Evolutionary conservation across 305 asterid genomes (phyloP).

Genomic region (Fraxinus sp.): DNA sequence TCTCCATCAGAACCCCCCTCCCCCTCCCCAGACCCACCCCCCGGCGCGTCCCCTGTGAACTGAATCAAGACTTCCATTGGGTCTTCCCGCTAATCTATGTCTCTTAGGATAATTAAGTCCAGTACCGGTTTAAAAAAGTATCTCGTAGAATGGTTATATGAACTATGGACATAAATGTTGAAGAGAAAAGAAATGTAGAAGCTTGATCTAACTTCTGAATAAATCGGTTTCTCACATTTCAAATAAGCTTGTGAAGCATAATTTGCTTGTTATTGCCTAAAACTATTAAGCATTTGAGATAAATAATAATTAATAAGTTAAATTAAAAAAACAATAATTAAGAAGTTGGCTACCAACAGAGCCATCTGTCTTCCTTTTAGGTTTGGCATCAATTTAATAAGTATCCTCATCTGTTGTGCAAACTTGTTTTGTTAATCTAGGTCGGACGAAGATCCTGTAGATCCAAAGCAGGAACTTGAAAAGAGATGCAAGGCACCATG

Average conservation of each 20-base stretch:
- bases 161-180: neutral
- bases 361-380: neutral
- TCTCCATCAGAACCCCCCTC: neutral
- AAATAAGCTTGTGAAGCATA: neutral
- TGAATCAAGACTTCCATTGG: neutral
- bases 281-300: neutral
- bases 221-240: neutral
- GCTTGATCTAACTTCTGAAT: neutral
- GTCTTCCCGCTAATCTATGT: neutral
- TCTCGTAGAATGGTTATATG: neutral
- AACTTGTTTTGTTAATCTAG: constrained; percentile 29
- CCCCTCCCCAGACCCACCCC: neutral
- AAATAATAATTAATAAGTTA: neutral
- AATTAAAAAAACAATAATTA: neutral
- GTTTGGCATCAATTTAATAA: constrained; percentile 2
- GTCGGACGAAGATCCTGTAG: constrained; percentile 61
- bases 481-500: constrained; percentile 69
- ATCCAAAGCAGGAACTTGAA: constrained; percentile 53
- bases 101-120: neutral
- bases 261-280: neutral
- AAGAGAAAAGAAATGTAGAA: neutral
- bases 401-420: constrained; percentile 1
- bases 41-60: neutral
- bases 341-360: neutral
- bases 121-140: neutral